Evolutionary conservation across 441 rosid species (phyloP).

Genomic region (Pelargonium cotyledonis): DNA sequence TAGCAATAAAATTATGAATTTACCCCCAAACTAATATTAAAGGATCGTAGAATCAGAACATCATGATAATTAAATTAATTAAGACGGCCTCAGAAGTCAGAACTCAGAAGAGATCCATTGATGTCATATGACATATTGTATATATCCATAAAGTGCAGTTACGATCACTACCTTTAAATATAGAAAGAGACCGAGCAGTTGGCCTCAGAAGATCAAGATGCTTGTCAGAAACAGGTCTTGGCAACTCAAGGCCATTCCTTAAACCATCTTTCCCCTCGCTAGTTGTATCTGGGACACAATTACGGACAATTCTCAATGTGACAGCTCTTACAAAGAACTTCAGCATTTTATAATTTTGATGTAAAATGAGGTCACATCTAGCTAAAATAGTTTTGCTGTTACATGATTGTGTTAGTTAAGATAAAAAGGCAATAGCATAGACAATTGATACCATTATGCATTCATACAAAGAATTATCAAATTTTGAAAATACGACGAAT

Average conservation of each 20-base stretch:
- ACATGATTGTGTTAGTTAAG: too few relatives aligned
- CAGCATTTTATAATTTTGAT: not conserved
- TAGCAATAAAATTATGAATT: too few relatives aligned
- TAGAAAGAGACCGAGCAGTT: conserved; percentile 47
- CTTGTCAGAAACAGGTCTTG: conserved; percentile 49
- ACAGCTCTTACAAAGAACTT: not conserved
- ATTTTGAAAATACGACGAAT: too few relatives aligned
- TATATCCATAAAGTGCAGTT: not conserved
- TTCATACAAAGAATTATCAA: too few relatives aligned
- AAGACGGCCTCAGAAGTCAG: too few relatives aligned
- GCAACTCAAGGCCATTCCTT: conserved; percentile 44
- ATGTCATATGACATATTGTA: not conserved
- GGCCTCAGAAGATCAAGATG: conserved; percentile 70
- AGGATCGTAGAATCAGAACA: too few relatives aligned
- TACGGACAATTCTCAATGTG: conserved; percentile 13
- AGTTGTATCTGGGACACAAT: conserved; percentile 30
- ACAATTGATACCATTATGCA: too few relatives aligned
- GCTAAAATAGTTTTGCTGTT: too few relatives aligned
- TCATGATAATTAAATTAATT: too few relatives aligned
- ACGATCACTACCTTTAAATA: conserved; percentile 45
- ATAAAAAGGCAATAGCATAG: too few relatives aligned
- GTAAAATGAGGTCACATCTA: not conserved
- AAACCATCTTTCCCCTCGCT: conserved; percentile 31
- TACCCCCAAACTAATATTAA: too few relatives aligned
- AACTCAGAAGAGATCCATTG: too few relatives aligned